Evolutionary conservation across 2,329 filamentous ascomycete species (phyloP), one percentile per base, ranked within the genome.

Genomic region (Stachybotrys chartarum): DNA sequence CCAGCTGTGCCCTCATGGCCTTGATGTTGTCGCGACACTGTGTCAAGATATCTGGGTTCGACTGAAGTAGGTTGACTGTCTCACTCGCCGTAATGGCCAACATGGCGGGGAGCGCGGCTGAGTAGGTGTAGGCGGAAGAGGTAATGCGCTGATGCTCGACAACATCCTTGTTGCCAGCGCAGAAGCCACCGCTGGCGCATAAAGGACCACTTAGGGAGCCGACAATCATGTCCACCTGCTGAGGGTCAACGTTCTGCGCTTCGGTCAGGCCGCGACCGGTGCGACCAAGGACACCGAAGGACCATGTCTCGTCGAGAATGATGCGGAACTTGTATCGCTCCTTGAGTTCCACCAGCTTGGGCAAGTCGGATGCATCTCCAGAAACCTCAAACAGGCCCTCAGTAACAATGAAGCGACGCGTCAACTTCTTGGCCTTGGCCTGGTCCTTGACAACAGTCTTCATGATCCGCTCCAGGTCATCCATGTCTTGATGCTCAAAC

Each of bases 321-420:
- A 99, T 83, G 64, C 94, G 91, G 78, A 97, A 99, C 76, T 97
- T 99, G 82, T 97, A 97, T 70, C 88, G 90, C 63, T 92, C 85
- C 74, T 97, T 97, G 63, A 99, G 80, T 69, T 96, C 93, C 60
- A 97, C 89, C 64, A 99, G 83, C 68, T 87, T 92, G 3, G 92
- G 93, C 59, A 99, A 75, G 69, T 97, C 82, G 24, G 87, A 84
- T 64, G 87, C 84, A 69, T 97, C 93, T 53, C 94, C 94, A 24
- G 89, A 82, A 55, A 88, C 91, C 75, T 99, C 95, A 64, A 96
- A 99, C 50, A 99, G 70, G 10, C 90, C 94, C 74, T 99, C 95
- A 0, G 93, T 97, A 54, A 99, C 91, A 62, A 99, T 92, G 68
- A 99, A 99, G 49, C 94, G 81, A 64, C 94, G 82, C 2, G 94